Conservation (phyloP, 768 basidiomycete genomes). For the Chlorophyllum brunneum region DNA sequence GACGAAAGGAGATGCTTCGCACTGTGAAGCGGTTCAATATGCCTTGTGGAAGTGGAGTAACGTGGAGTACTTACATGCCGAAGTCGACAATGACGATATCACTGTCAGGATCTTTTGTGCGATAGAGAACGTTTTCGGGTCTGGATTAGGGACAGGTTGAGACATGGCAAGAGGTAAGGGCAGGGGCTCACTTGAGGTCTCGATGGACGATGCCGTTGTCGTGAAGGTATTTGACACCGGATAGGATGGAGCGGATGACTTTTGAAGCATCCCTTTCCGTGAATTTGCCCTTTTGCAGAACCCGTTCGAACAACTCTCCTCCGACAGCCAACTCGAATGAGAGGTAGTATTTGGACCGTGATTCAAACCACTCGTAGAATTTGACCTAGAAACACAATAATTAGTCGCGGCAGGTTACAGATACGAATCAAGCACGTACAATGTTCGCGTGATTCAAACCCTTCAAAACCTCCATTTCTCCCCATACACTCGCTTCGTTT, state of each 20-base stretch:
- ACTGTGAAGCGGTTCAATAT: conserved; percentile 30
- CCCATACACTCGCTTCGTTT: conserved; percentile 83
- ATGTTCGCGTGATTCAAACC: conserved; percentile 91
- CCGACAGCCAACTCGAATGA: conserved; percentile 91
- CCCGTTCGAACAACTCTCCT: conserved; percentile 92
- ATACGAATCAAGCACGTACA: conserved; percentile 38
- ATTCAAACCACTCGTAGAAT: conserved; percentile 97
- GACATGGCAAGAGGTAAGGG: not conserved
- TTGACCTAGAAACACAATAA: conserved; percentile 58
- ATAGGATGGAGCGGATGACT: conserved; percentile 78
- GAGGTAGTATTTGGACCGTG: conserved; percentile 91
- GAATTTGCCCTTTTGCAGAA: conserved; percentile 82
- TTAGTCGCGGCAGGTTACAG: not conserved
- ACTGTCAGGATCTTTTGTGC: conserved; percentile 70
- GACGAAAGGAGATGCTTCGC: conserved; percentile 78
- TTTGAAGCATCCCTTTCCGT: conserved; percentile 87
- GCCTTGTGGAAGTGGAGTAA: not conserved
- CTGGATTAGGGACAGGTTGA: conserved; percentile 29
- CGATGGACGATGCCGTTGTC: conserved; percentile 92
- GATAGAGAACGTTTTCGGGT: conserved; percentile 95
- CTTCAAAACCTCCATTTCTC: conserved; percentile 90
- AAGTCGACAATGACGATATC: conserved; percentile 96
- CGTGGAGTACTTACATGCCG: conserved; percentile 64
- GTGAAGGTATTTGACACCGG: conserved; percentile 87
- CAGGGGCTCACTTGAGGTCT: conserved; percentile 73